Evolutionary conservation across 1,139 yeast species (phyloP), one percentile per base, ranked within the genome.

Genomic region (Debaryomyces udenii): DNA sequence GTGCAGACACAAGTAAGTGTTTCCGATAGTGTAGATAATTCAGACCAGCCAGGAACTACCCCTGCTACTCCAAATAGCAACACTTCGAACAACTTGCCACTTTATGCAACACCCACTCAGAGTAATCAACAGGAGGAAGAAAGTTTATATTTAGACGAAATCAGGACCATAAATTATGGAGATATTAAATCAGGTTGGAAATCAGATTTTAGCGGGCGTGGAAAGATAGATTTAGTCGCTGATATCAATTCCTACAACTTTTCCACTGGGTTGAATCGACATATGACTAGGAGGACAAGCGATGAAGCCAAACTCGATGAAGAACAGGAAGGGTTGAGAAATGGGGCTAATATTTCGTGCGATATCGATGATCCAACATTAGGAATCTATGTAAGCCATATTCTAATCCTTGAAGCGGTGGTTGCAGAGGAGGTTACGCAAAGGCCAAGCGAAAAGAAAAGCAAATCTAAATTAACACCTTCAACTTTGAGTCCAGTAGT

Each of bases 171-270:
- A 9, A 78, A 84, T 10, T 78, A 81, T 41, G 96, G 96, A 5
- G 96, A 87, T 45, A 64, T 89, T 56, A 87, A 86, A 58, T 74
- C 79, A 17, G 99, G 99, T 4, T 93, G 99, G 99, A 93, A 93
- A 61, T 81, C 95, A 0, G 98, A 94, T 62, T 91, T 85, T 59
- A 64, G 80, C 11, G 86, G 81, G 26, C 70, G 72, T 29, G 98
- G 97, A 5, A 74, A 77, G 44, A 83, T 90, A 42, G 96, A 89
- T 62, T 61, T 89, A 43, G 81, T 83, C 26, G 87, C 87, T 4
- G 88, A 80, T 48, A 81, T 86, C 32, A 74, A 76, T 27, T 78
- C 85, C 23, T 69, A 72, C 62, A 64, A 71, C 41, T 66, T 81
- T 40, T 69, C 81, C n/a, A 78, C 87, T 20, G 90, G 89, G 42